phyloP scores from a whole-genome alignment of 108 stramenopile genomes.

The Conticribra guillardii region DNA sequence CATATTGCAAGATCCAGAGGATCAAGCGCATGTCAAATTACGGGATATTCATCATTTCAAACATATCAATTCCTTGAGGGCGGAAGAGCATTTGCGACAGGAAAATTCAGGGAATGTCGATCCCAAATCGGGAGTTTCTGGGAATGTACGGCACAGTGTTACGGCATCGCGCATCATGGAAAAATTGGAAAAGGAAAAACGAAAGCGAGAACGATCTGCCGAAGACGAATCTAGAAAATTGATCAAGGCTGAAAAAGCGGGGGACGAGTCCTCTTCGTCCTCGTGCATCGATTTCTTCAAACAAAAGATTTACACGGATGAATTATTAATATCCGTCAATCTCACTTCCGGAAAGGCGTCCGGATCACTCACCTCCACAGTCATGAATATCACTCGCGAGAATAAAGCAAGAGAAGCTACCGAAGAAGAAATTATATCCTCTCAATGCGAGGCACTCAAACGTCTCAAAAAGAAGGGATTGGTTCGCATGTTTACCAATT shows the following conservation, averaged over 20 bases:
- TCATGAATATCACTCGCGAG: constrained; percentile 52
- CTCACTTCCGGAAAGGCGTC: constrained; percentile 77
- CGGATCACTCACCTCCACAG: constrained; percentile 77
- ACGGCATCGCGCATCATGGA: constrained; percentile 87
- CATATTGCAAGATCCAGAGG: constrained; percentile 76
- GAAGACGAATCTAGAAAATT: constrained; percentile 39
- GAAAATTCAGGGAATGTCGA: not conserved
- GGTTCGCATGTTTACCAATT: constrained; percentile 80
- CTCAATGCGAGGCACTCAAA: constrained; percentile 75
- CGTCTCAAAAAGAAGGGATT: constrained; percentile 88
- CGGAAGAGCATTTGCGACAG: constrained; percentile 4
- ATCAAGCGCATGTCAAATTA: constrained; percentile 50
- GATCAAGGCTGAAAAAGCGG: constrained; percentile 12
- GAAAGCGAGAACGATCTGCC: constrained; percentile 43
- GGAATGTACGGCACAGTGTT: constrained; percentile 64
- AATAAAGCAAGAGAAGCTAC: constrained; percentile 79
- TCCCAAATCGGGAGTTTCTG: constrained; percentile 4
- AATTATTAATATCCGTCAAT: constrained; percentile 59
- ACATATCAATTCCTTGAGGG: constrained; percentile 63
- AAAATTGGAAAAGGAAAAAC: constrained; percentile 62
- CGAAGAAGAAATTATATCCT: constrained; percentile 84
- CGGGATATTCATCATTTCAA: constrained; percentile 80
- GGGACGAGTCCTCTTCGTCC: constrained; percentile 15
- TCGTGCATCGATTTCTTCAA: constrained; percentile 1
- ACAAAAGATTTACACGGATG: constrained; percentile 60